Base-by-base conservation (phyloP, 768 basidiomycete genomes). In the Boletus pseudopeckii region DNA sequence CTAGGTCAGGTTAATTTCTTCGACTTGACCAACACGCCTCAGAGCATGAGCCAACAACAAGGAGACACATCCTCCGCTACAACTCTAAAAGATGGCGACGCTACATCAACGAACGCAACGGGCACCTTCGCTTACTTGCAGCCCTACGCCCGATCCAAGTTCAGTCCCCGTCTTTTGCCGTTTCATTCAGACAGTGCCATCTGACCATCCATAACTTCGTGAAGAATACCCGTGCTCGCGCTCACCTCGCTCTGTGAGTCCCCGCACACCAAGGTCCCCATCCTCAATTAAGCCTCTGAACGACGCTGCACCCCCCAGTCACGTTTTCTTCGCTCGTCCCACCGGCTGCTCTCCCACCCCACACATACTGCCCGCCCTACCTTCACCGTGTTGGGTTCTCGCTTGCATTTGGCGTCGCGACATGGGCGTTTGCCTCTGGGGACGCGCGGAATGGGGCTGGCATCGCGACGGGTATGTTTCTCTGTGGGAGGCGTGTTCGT, bases 371-470 rank as follows among this genome's bases (percentile, higher is more conserved):
- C n/a, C 77, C 77, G 0, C 77, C 74, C 3, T 72, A 78, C 54
- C 64, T 76, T 22, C 67, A 75, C 9, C 71, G 77, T 3, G 61
- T 76, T 4, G 77, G 76, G 3, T 80, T 80, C 55, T 69, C 73
- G 11, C 56, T 74, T 7, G 68, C 74, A 15, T 77, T 80, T 42
- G 72, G 70, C 0, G 77, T 78, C 1, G 72, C 77, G 2, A 76
- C 76, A 1, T 78, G 77, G 59, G 72, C 77, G 2, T 54, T 79
- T 36, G 50, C 65, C 5, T 24, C 66, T 7, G 77, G 76, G 3
- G 77, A 79, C 39, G 54, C 54, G 30, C 63, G 71, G 28, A 79
- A 80, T 50, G 79, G 79, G 1, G 71, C 74, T 48, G 79, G 78
- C 0, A 74, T 78, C 20, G 58, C 72, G 18, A 79, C 68, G 17